Evolutionary conservation across 169 alveolate genomes (phyloP), one percentile per base, ranked within the genome.

Genomic region (Eimeria sp.): DNA sequence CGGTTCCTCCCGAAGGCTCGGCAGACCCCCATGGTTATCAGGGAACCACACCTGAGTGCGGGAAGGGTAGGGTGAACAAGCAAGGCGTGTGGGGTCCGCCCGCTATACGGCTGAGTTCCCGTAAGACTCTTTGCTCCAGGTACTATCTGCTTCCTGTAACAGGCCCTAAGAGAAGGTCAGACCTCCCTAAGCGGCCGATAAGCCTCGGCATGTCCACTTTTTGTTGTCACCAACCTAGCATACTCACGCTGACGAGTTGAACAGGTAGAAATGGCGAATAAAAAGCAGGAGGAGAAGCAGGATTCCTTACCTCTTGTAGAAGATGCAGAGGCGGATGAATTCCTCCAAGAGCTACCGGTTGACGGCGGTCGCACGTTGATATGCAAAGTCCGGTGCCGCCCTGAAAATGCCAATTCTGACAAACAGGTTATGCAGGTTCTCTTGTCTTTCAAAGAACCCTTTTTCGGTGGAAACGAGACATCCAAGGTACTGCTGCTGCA

Each of bases 361-460:
- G 96, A 94, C 49, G 96, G 96, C 20, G 89, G 90, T 37, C 96
- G 96, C 46, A 60, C 80, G 30, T 72, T 94, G 33, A 14, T 43
- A 56, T 94, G 96, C 94, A 94, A 68, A 10, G 89, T 94, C 23
- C 76, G 96, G 72, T 52, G 83, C n/a, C 89, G 30, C 46, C 74
- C 40, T 43, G 90, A 56, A 33, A 27, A 27, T 18, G 10, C 52
- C 40, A 88, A 40, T n/a, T 58, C 68, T 46, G 89, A 33, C 40
- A 23, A 58, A 52, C 60, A 77, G 82, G 60, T 64, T 68, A 74
- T 72, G 43, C 94, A 94, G 82, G 78, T 94, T 13, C 89, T 94
- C 76, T 72, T 94, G 60, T 72, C 94, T 60, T 94, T 94, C 66
- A 72, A 72, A 11, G 76, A 62, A n/a, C 96, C 93, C 18, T 88